phyloP scores from a whole-genome alignment of 495 filamentous ascomycete species.

The Talaromyces ruber region DNA sequence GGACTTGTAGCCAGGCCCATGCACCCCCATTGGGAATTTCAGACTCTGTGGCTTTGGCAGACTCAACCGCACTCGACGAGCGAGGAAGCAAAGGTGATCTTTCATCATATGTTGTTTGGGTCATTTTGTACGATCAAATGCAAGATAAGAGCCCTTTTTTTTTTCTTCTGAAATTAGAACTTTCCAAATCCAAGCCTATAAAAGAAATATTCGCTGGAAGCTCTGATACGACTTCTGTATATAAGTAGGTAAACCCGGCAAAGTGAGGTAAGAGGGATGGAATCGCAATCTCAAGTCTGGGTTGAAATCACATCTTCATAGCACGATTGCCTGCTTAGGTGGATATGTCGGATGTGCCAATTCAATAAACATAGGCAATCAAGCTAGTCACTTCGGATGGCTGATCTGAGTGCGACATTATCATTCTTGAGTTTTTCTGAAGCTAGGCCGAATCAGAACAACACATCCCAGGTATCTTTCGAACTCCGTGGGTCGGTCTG shows the following conservation, averaged over 20 bases:
- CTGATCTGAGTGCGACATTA: background rate
- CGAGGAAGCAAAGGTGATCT: background rate
- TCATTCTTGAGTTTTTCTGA: background rate
- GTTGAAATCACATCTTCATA: background rate
- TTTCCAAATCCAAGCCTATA: background rate
- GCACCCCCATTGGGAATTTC: background rate
- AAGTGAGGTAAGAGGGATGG: background rate
- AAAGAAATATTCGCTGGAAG: background rate
- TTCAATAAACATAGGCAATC: background rate
- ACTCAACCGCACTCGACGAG: background rate
- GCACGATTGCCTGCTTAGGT: background rate
- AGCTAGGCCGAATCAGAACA: background rate
- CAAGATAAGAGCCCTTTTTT: background rate
- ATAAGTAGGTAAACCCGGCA: too few species aligned
- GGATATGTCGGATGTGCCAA: background rate
- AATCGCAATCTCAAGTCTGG: background rate
- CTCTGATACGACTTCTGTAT: background rate
- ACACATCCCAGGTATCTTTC: background rate
- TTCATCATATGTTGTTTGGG: background rate
- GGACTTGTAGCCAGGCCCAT: slow-evolving; percentile 56
- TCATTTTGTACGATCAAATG: background rate
- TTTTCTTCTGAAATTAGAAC: background rate
- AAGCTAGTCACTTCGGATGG: background rate
- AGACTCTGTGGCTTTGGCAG: background rate
- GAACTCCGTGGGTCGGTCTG: background rate